Evolutionary conservation across 495 filamentous ascomycete genomes (phyloP).

Genomic region (Friedmanniomyces endolithicus): DNA sequence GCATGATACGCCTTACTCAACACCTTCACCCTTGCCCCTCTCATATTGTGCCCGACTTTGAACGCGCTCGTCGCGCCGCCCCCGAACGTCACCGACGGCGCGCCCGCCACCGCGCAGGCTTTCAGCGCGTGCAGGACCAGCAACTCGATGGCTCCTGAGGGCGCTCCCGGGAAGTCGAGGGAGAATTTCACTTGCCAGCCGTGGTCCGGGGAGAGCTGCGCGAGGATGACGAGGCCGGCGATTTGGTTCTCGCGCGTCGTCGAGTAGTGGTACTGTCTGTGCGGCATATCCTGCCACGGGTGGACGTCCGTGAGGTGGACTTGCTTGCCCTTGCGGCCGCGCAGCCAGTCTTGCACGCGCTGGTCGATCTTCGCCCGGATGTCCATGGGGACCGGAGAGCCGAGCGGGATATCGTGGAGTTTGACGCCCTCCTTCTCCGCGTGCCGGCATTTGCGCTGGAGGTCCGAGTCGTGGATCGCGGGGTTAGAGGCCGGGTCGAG

Average conservation of each 20-base stretch:
- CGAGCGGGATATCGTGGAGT: constrained; percentile 50
- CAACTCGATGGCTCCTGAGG: constrained; percentile 66
- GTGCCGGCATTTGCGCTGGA: constrained; percentile 59
- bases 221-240: constrained; percentile 59
- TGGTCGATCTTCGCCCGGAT: constrained; percentile 52
- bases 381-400: constrained; percentile 49
- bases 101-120: constrained; percentile 47
- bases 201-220: constrained; percentile 58
- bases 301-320: constrained; percentile 75
- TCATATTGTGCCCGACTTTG: constrained; percentile 60
- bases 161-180: constrained; percentile 69
- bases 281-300: constrained; percentile 64
- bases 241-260: constrained; percentile 53
- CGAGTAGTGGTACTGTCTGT: constrained; percentile 74
- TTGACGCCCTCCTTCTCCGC: constrained; percentile 68
- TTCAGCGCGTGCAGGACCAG: constrained; percentile 69
- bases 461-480: constrained; percentile 43
- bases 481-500: constrained; percentile 49
- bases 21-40: constrained; percentile 59
- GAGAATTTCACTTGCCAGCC: constrained; percentile 84
- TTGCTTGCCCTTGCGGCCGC: constrained; percentile 64
- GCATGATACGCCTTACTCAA: constrained; percentile 64
- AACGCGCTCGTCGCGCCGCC: constrained; percentile 57
- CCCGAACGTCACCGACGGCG: constrained; percentile 63
- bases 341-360: constrained; percentile 65